Percentiles rank a stretch among this genome's conserved stretches.
phyloP scores from a whole-genome alignment of 495 filamentous ascomycete species.

The Penicillium samsonianum region DNA sequence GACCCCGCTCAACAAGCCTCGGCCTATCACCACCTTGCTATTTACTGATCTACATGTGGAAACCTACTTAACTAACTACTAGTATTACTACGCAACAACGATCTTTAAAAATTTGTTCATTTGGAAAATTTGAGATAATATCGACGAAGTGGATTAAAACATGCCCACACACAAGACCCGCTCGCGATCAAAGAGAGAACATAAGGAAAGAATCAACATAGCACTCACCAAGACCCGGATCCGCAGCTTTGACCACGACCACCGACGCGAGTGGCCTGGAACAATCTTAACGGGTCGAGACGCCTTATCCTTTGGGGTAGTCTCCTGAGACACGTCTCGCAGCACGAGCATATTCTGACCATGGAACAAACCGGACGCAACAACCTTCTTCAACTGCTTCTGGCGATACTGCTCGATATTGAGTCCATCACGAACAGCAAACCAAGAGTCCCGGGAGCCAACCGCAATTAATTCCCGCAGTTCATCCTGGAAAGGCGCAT shows the following conservation, averaged over 20 bases:
- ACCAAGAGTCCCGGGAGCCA: constrained; percentile 38
- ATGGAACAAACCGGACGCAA: constrained; percentile 8
- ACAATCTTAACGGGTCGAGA: neutral
- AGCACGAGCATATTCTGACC: neutral
- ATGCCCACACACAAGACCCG: neutral
- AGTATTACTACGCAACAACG: neutral
- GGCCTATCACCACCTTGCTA: neutral
- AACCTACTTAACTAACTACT: neutral
- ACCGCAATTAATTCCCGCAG: constrained; percentile 31
- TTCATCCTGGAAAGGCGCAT: constrained; percentile 23
- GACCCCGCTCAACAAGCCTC: neutral
- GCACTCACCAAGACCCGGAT: neutral
- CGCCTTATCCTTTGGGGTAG: neutral
- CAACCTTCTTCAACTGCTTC: constrained; percentile 1
- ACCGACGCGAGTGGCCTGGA: neutral
- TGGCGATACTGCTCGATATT: constrained; percentile 18
- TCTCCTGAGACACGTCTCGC: neutral
- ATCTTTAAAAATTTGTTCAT: neutral
- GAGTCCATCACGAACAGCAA: constrained; percentile 24
- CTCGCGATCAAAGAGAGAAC: neutral
- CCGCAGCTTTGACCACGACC: neutral
- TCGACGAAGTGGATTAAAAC: neutral
- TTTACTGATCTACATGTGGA: neutral
- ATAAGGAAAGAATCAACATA: neutral
- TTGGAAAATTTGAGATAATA: neutral